A percentile compares a stretch with the other conserved stretches of the same genome.
These are phyloP conservation scores for Prunus yedoensis DNA, from an alignment of 331 rosid species.

Conservation along the genomic window DNA sequence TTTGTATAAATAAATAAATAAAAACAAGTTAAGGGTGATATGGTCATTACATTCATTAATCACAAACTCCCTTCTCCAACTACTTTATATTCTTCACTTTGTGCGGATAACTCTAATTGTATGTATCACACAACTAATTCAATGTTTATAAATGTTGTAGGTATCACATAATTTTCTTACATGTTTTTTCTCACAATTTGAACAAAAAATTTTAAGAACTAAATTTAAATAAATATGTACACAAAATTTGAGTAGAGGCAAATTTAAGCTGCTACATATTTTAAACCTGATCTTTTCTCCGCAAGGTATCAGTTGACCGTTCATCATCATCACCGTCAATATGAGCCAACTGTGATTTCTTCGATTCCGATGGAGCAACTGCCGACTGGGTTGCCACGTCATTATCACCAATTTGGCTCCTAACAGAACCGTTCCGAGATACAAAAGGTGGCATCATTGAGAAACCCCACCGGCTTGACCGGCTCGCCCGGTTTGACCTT, in stretches of 20 bases:
- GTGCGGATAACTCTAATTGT: too few relatives aligned
- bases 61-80: too few relatives aligned
- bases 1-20: too few relatives aligned
- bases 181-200: background rate
- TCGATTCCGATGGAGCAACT: background rate
- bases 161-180: background rate
- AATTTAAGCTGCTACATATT: background rate
- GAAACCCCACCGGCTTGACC: conserved; percentile 40
- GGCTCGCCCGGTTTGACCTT: conserved; percentile 4
- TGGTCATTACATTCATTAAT: too few relatives aligned
- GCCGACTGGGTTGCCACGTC: background rate
- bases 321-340: conserved; percentile 8
- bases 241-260: background rate
- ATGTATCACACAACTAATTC: too few relatives aligned
- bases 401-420: background rate
- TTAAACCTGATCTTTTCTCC: conserved; percentile 16
- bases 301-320: conserved; percentile 11
- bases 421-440: conserved; percentile 32
- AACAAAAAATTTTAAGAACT: background rate
- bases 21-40: too few relatives aligned
- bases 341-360: conserved; percentile 5
- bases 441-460: conserved; percentile 41
- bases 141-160: background rate
- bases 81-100: too few relatives aligned
- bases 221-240: conserved; percentile 11